A percentile compares a stretch with the other conserved stretches of the same genome.
Evolutionary conservation across 139 green algal genomes (phyloP).

Genomic region (Spirogloea muscicola): DNA sequence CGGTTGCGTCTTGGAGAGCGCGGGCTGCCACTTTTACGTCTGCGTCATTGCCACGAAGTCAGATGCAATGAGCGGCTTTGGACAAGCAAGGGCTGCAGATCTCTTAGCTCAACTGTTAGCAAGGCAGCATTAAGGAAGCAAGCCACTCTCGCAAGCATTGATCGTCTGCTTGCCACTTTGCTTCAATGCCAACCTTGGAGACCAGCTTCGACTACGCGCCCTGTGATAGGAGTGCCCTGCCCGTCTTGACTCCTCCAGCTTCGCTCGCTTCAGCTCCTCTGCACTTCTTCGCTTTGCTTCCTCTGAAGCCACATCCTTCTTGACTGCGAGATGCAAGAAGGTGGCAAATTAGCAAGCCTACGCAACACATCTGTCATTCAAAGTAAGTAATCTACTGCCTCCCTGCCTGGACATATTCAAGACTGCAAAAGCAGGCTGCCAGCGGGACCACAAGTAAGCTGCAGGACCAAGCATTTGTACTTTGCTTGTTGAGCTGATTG

Average conservation of each 20-base stretch:
- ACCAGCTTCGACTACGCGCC: too few species aligned
- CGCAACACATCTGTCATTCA: background rate
- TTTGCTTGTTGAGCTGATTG: conserved; percentile 44
- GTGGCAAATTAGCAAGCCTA: background rate
- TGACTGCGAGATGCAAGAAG: conserved; percentile 21
- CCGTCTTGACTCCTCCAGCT: conserved; percentile 18
- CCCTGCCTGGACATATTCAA: background rate
- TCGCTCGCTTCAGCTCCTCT: conserved; percentile 7
- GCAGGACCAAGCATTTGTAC: conserved; percentile 27
- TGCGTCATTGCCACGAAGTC: too few species aligned
- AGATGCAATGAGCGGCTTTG: too few species aligned
- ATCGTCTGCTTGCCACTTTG: too few species aligned
- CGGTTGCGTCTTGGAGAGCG: too few species aligned
- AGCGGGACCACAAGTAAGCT: background rate
- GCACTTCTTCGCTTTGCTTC: conserved; percentile 22
- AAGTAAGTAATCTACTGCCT: background rate
- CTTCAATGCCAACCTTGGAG: too few species aligned
- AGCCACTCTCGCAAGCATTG: too few species aligned
- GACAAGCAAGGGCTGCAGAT: too few species aligned
- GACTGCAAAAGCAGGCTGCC: background rate
- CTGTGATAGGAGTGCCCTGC: too few species aligned
- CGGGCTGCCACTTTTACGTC: too few species aligned
- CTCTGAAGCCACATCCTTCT: conserved; percentile 30
- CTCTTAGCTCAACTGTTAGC: too few species aligned
- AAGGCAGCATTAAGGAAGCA: too few species aligned